Evolutionary conservation across 108 stramenopile genomes (phyloP).

Genomic region (Bacterosira constricta): DNA sequence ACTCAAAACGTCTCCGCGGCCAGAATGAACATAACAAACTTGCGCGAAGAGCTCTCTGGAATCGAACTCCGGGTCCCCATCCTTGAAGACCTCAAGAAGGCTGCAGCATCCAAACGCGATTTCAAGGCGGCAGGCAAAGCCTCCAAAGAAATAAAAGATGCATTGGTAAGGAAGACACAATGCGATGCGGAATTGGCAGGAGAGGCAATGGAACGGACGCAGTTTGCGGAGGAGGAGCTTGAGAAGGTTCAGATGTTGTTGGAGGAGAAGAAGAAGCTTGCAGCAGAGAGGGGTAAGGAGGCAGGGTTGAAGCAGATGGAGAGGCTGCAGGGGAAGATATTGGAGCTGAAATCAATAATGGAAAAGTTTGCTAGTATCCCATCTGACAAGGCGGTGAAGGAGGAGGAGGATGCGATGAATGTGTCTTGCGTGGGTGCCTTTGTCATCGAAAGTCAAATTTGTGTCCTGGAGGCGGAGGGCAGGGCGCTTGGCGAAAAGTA

Average conservation of each 20-base stretch:
- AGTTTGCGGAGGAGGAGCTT: constrained; percentile 55
- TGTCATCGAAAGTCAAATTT: constrained; percentile 75
- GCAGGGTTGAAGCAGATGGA: constrained; percentile 57
- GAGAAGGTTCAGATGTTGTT: constrained; percentile 48
- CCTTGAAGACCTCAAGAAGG: constrained; percentile 77
- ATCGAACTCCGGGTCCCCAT: constrained; percentile 64
- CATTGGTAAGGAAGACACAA: constrained; percentile 62
- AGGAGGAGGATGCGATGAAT: constrained; percentile 48
- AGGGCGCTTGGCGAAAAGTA: constrained; percentile 62
- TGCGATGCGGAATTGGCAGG: constrained; percentile 62
- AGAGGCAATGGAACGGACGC: constrained; percentile 56
- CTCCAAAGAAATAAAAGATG: constrained; percentile 89
- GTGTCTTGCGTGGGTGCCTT: constrained; percentile 73
- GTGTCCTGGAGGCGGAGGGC: constrained; percentile 62
- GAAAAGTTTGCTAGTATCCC: constrained; percentile 6
- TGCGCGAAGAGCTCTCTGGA: constrained; percentile 55
- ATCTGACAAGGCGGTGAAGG: constrained; percentile 12
- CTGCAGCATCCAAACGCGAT: constrained; percentile 75
- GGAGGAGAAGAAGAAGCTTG: constrained; percentile 57
- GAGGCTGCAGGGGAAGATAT: constrained; percentile 59
- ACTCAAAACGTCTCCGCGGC: constrained; percentile 63
- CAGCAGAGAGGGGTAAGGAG: constrained; percentile 64
- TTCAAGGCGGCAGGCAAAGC: constrained; percentile 85
- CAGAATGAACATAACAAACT: constrained; percentile 36
- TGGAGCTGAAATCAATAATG: constrained; percentile 36